Evolutionary conservation across 179 eudicot species (phyloP).

Genomic region (Spinacia oleracea): DNA sequence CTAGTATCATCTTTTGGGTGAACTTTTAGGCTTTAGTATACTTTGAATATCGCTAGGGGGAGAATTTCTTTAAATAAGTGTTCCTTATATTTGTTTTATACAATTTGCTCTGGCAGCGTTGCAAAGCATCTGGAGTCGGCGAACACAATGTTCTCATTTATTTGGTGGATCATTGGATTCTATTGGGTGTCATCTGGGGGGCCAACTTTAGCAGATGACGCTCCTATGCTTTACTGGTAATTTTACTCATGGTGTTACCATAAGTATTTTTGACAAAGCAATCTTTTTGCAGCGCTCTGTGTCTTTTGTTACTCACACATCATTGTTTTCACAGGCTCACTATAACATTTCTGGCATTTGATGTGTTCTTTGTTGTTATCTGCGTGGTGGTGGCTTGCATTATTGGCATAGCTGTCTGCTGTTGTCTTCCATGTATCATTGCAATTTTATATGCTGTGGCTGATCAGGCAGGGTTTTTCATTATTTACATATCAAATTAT

Average conservation of each 20-base stretch:
- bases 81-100: not conserved
- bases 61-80: not conserved
- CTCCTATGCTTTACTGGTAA: slow-evolving; percentile 87
- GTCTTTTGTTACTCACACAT: slow-evolving; percentile 18
- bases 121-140: slow-evolving; percentile 90
- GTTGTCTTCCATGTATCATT: slow-evolving; percentile 93
- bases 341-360: slow-evolving; percentile 82
- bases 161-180: slow-evolving; percentile 96
- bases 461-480: slow-evolving; percentile 66
- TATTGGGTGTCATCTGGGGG: slow-evolving; percentile 89
- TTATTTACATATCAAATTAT: not conserved
- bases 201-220: slow-evolving; percentile 47
- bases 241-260: slow-evolving; percentile 11
- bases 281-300: not conserved
- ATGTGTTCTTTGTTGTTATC: slow-evolving; percentile 86
- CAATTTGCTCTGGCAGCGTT: slow-evolving; percentile 45
- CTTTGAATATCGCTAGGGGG: not conserved
- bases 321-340: slow-evolving; percentile 65
- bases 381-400: slow-evolving; percentile 85
- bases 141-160: slow-evolving; percentile 76
- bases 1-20: not conserved
- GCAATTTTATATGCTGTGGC: slow-evolving; percentile 89
- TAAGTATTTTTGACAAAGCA: not conserved
- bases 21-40: not conserved
- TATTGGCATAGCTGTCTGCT: slow-evolving; percentile 90